phyloP scores from a whole-genome alignment of 352 stramenopile species.

The Pythium rishiriense region DNA sequence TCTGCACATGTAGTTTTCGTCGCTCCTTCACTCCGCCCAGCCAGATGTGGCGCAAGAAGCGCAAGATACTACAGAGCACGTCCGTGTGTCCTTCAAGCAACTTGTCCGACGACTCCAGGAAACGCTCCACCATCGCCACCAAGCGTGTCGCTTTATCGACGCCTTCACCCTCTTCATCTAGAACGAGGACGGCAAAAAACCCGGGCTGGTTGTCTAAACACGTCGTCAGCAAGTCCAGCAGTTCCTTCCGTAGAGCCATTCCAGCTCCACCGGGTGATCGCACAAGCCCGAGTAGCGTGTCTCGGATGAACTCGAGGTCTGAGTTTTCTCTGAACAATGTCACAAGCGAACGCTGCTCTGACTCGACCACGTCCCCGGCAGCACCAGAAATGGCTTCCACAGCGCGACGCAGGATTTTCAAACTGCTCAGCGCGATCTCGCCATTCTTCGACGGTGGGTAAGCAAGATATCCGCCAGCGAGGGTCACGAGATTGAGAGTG shows the following conservation, averaged over 20 bases:
- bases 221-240: slow-evolving; percentile 53
- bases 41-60: slow-evolving; percentile 62
- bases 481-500: slow-evolving; percentile 49
- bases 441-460: slow-evolving; percentile 43
- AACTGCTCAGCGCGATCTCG: slow-evolving; percentile 43
- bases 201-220: slow-evolving; percentile 61
- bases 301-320: slow-evolving; percentile 42
- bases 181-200: slow-evolving; percentile 57
- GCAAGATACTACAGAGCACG: slow-evolving; percentile 54
- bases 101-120: slow-evolving; percentile 59
- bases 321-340: slow-evolving; percentile 47
- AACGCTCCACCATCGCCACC: slow-evolving; percentile 45
- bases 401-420: slow-evolving; percentile 55
- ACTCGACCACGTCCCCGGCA: background rate
- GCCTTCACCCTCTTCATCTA: slow-evolving; percentile 32
- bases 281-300: slow-evolving; percentile 41
- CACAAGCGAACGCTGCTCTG: slow-evolving; percentile 45
- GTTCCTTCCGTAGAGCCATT: slow-evolving; percentile 30
- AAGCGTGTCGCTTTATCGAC: slow-evolving; percentile 29
- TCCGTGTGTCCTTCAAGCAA: slow-evolving; percentile 57
- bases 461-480: slow-evolving; percentile 54
- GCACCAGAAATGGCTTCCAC: slow-evolving; percentile 20
- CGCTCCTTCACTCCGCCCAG: slow-evolving; percentile 43
- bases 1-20: slow-evolving; percentile 43
- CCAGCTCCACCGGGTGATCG: slow-evolving; percentile 19